Base-by-base conservation (phyloP, 1,284 basidiomycete genomes). In the Sphaerobolus stellatus region DNA sequence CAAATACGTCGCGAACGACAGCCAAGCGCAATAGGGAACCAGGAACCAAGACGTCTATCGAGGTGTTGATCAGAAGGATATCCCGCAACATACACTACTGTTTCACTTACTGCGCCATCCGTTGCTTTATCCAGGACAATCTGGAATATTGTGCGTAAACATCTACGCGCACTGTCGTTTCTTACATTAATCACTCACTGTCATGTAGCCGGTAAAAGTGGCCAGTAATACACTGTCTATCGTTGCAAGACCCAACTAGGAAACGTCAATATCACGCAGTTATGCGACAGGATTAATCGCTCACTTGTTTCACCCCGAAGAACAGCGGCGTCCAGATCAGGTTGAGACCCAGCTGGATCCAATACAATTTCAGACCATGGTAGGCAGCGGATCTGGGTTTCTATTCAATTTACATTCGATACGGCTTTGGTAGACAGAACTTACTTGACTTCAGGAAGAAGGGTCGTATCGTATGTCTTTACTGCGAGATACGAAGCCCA, bases 281-380 rank as follows among this genome's bases (percentile, higher is more conserved):
- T 1, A 44, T 20, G n/a, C 18, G 24, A 43, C 24, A 20, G 2
- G 2, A 43, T 14, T 18, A 41, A 38, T 27, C n/a, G 56, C 69
- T 29, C 56, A 75, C 82, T 69, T 74, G 66, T 60, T 77, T 78
- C 34, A 73, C 66, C 14, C 79, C 80, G 61, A 91, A 91, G 76
- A 89, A 90, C 34, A 90, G 68, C 4, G 88, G 86, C 20, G 81
- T 81, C 88, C 88, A 92, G 27, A 79, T 59, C 52, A 82, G 70
- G 72, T 90, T 91, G 43, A 90, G 68, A 0, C 72, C 83, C 34
- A 91, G 74, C 66, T 90, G 88, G 5, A 73, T 74, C 69, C 86
- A 92, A 73, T 92, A 90, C 41, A 91, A 71, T 30, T 74, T 73
- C 36, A 91, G 68, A 2, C 82, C 84, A 36, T 74, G 65, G 38